Evolutionary conservation across 345 rosid genomes (phyloP).

Genomic region (Syzygium grande): DNA sequence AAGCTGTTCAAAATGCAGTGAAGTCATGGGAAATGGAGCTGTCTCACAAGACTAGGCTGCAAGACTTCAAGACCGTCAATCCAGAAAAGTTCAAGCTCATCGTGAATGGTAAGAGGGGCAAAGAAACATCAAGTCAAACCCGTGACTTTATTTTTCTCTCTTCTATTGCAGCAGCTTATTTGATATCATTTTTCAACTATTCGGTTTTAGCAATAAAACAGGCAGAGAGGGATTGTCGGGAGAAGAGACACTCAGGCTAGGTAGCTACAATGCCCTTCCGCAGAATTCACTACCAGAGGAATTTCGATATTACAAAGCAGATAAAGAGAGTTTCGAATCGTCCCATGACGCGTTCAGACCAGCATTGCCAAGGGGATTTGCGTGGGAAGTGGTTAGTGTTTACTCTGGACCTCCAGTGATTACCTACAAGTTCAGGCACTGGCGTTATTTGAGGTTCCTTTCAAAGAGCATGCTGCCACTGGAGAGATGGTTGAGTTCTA

Average conservation of each 20-base stretch:
- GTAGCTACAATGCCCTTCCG: conserved; percentile 66
- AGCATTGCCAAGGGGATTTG: conserved; percentile 82
- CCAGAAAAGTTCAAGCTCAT: no score
- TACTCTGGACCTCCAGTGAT: conserved; percentile 74
- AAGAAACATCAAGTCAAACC: background rate
- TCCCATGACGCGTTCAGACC: conserved; percentile 57
- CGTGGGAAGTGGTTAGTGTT: conserved; percentile 61
- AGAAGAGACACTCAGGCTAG: conserved; percentile 51
- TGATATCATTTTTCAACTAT: background rate
- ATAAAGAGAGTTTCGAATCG: conserved; percentile 66
- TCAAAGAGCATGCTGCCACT: conserved; percentile 60
- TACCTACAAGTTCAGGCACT: conserved; percentile 76
- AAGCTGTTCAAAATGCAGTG: conserved; percentile 66
- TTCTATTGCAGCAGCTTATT: background rate
- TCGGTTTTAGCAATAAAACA: background rate
- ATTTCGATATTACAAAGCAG: conserved; percentile 54
- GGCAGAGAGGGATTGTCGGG: conserved; percentile 66
- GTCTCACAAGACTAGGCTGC: conserved; percentile 59
- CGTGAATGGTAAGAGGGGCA: no score
- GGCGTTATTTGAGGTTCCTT: conserved; percentile 85
- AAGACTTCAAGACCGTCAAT: conserved; percentile 64
- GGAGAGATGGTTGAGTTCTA: conserved; percentile 55
- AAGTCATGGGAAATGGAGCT: conserved; percentile 92
- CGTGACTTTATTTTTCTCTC: background rate
- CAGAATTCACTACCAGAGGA: conserved; percentile 52